These are phyloP conservation scores for Backusella psychrophila DNA, from an alignment of 192 early-diverging fungal genomes.

Conservation along the genomic window DNA sequence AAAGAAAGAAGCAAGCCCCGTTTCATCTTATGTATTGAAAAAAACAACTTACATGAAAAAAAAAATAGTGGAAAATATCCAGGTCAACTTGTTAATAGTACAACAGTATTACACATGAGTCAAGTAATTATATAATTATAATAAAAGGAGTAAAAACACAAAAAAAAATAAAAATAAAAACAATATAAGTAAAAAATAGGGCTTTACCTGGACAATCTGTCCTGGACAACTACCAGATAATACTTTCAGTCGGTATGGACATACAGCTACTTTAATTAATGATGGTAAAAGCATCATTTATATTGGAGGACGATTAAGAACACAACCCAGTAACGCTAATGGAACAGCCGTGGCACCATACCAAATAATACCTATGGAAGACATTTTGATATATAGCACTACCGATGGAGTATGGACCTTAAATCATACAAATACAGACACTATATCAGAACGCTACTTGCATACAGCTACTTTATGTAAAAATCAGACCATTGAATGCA, in stretches of 20 bases:
- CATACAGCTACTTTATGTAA: constrained; percentile 7
- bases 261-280: background rate
- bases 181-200: background rate
- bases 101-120: background rate
- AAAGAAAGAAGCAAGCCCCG: background rate
- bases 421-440: background rate
- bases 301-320: background rate
- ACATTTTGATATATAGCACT: background rate
- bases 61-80: constrained; percentile 5
- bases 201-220: background rate
- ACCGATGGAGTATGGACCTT: background rate
- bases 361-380: background rate
- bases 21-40: background rate
- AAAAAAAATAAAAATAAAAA: background rate
- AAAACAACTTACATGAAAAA: background rate
- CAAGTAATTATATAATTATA: background rate
- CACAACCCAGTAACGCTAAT: background rate
- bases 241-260: background rate
- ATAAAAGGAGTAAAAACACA: background rate
- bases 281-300: background rate
- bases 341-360: background rate
- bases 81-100: background rate
- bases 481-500: background rate
- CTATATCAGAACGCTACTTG: background rate
- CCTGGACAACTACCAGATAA: background rate